Evolutionary conservation across 1,139 yeast species (phyloP).

Genomic region (Hemisphaericaspora subhashii): DNA sequence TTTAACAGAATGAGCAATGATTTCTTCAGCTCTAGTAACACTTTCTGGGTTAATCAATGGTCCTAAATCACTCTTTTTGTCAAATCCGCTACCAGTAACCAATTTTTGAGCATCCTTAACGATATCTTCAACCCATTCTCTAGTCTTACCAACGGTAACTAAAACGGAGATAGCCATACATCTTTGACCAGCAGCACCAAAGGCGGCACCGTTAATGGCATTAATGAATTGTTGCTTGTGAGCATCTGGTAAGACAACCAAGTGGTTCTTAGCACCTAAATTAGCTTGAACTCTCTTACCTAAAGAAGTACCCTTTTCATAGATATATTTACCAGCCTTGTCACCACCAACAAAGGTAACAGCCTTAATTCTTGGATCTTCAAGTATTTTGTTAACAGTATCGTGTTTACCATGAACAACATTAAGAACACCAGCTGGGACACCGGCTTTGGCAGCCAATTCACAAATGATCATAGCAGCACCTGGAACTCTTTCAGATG

Average conservation of each 20-base stretch:
- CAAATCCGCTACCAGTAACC: conserved; percentile 69
- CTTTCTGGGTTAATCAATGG: conserved; percentile 69
- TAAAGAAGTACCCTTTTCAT: conserved; percentile 63
- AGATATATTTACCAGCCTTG: conserved; percentile 73
- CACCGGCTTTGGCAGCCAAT: conserved; percentile 73
- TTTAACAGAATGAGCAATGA: conserved; percentile 56
- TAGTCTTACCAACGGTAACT: conserved; percentile 72
- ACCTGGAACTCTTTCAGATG: conserved; percentile 79
- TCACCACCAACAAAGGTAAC: conserved; percentile 79
- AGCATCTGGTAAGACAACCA: conserved; percentile 73
- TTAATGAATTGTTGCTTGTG: conserved; percentile 64
- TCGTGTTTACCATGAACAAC: conserved; percentile 76
- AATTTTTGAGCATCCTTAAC: conserved; percentile 58
- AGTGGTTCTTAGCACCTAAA: conserved; percentile 77
- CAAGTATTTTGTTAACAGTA: conserved; percentile 71
- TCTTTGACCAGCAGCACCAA: conserved; percentile 86
- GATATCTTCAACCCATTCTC: conserved; percentile 64
- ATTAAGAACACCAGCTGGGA: conserved; percentile 74
- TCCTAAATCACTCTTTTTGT: conserved; percentile 61
- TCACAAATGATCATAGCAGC: conserved; percentile 78
- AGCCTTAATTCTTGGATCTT: conserved; percentile 77
- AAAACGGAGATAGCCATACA: conserved; percentile 81
- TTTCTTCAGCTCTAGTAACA: conserved; percentile 51
- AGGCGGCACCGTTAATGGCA: conserved; percentile 74
- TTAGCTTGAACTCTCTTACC: conserved; percentile 81